Evolutionary conservation across 1,284 basidiomycete species (phyloP), one percentile per base, ranked within the genome.

Genomic region (Cerrena zonata): DNA sequence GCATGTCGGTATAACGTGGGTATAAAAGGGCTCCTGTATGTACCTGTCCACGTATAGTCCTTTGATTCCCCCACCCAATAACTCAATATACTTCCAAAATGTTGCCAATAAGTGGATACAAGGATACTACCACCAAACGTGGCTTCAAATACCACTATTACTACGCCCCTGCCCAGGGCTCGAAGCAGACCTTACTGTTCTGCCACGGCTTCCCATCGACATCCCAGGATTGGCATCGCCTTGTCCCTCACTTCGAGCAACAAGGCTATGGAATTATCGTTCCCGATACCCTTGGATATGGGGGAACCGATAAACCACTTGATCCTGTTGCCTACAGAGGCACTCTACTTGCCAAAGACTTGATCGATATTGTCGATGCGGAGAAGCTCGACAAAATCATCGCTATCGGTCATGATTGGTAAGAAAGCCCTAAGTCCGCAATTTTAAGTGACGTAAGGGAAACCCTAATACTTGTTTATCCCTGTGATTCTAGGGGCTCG

Each of bases 221-320:
- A 1, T 68, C 76, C 0, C 61, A 62, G 41, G 69, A 75, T 51
- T 81, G 79, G 79, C 63, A 66, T 27, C 58, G 69, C 51, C 71
- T 77, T 50, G 69, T 76, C 43, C 54, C 64, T 1, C 72, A 68
- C 56, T 77, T 80, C 65, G 48, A 64, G 30, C 55, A 59, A 12
- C 58, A 64, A 22, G 79, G 79, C 2, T 79, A 74, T 55, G 69
- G 76, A n/a, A 57, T 80, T 45, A 60, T 82, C 53, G 75, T 71
- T 2, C 79, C 76, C 7, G 77, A 80, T 59, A 68, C 75, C 66
- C 70, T 80, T 11, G 79, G 78, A 4, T 79, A 79, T 49, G 78
- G 75, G 13, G 71, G 68, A 3, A 77, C 77, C 15, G 72, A 72
- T 56, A 78, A 76, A 56, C 79, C 79, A 1, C 58, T 58, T 0